phyloP scores from a whole-genome alignment of 2,329 filamentous ascomycete species.

The Lojkania enalia region DNA sequence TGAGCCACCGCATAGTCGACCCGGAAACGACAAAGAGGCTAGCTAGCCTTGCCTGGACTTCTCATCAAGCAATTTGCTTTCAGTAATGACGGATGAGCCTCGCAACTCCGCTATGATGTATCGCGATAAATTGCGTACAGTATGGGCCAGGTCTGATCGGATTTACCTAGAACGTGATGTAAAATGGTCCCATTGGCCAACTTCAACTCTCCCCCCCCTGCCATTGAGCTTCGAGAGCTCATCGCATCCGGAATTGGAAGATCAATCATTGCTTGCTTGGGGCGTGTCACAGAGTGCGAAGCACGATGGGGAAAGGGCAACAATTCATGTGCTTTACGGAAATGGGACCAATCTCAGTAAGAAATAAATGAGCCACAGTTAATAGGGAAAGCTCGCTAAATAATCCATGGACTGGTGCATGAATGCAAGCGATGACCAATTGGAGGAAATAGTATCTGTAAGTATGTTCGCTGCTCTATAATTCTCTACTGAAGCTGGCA shows the following conservation, averaged over 20 bases:
- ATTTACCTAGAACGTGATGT: no score
- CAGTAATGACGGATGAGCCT: no score
- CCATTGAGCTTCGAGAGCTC: not conserved
- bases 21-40: no score
- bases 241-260: slow-evolving; percentile 15
- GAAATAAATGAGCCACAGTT: not conserved
- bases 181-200: not conserved
- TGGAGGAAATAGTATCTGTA: slow-evolving; percentile 11
- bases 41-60: no score
- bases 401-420: slow-evolving; percentile 3
- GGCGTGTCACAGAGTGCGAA: slow-evolving; percentile 9
- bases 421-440: slow-evolving; percentile 7
- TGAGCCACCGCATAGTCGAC: no score
- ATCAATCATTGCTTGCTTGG: slow-evolving; percentile 16
- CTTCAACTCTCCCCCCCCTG: not conserved
- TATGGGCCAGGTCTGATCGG: no score
- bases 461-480: no score
- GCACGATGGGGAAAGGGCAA: not conserved
- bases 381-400: not conserved
- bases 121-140: no score
- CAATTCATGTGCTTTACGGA: slow-evolving; percentile 9
- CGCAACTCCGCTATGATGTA: no score
- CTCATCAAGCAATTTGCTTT: no score
- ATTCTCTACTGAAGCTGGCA: no score
- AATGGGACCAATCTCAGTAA: slow-evolving; percentile 9